A percentile compares a stretch with the other conserved stretches of the same genome.
Evolutionary conservation across 2,329 filamentous ascomycete genomes (phyloP).

Genomic region (Aspergillus floridensis): DNA sequence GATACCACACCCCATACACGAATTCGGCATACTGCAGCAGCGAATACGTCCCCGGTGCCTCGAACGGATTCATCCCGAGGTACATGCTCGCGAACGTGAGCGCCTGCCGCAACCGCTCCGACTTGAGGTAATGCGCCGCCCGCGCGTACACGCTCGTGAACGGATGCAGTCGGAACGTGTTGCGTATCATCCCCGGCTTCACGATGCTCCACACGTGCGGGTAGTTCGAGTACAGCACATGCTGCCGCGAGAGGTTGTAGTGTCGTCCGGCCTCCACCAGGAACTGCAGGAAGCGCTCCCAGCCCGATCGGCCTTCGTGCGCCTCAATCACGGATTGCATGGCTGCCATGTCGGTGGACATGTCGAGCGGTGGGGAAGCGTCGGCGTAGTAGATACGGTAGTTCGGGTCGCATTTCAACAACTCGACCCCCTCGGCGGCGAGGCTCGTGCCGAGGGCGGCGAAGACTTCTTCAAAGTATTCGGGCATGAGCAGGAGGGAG

Average conservation of each 20-base stretch:
- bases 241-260: constrained; percentile 65
- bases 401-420: constrained; percentile 72
- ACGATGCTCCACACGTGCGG: constrained; percentile 58
- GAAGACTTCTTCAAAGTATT: constrained; percentile 68
- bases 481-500: constrained; percentile 68
- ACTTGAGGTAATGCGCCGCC: constrained; percentile 66
- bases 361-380: constrained; percentile 50
- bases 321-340: constrained; percentile 72
- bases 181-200: constrained; percentile 56
- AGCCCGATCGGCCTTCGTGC: constrained; percentile 70
- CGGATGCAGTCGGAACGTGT: constrained; percentile 63
- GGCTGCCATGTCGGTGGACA: constrained; percentile 65
- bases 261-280: constrained; percentile 66
- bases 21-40: constrained; percentile 73
- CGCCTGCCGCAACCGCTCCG: constrained; percentile 65
- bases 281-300: constrained; percentile 66
- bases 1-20: constrained; percentile 70
- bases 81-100: constrained; percentile 82
- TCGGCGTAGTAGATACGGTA: constrained; percentile 74
- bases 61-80: constrained; percentile 76
- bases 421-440: constrained; percentile 62
- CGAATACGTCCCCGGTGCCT: constrained; percentile 71
- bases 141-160: constrained; percentile 69
- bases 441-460: constrained; percentile 66
- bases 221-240: constrained; percentile 69